Evolutionary conservation across 2,329 filamentous ascomycete species (phyloP), one percentile per base, ranked within the genome.

Genomic region (Claviceps pazoutovae): DNA sequence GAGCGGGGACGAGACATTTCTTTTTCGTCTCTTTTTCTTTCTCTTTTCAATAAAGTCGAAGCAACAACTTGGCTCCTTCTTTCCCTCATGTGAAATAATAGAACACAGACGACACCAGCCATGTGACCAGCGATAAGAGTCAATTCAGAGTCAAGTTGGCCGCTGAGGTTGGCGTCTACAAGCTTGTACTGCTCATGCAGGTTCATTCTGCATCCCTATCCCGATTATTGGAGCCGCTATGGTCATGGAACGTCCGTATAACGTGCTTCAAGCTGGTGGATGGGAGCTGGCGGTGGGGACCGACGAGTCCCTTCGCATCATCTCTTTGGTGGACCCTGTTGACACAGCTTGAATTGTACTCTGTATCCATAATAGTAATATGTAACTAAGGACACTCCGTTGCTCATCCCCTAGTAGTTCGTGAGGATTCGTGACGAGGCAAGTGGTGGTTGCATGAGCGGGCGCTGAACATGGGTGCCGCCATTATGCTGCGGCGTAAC

Each of bases 271-370:
- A 50, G 50, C 51, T 53, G 44, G 54, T 48, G 41, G 49, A 48
- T 48, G 52, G 56, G 48, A 51, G 55, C 54, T 50, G 47, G 37
- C 46, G 50, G 55, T 54, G 56, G 51, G 53, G 47, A 53, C 43
- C n/a, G 44, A 43, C 48, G 51, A 55, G 55, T 52, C 49, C 53
- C 55, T 51, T 57, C 55, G 52, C 54, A 56, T 54, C 48, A 56
- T 48, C 52, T 48, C 52, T 46, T 49, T 38, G 49, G 55, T 54
- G 52, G 56, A 53, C 43, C 51, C 46, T 42, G 43, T 50, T 23
- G 41, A 52, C 41, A 54, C 43, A 56, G 48, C 51, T 54, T 50
- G 48, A 53, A 34, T 50, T 38, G 51, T 39, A 54, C 50, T 50
- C 53, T 49, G 48, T 52, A 41, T 49, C 52, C 52, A 50, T 48